These are phyloP conservation scores for Dalbergia cultrata DNA, from an alignment of 306 rosid genomes.

Conservation along the genomic window DNA sequence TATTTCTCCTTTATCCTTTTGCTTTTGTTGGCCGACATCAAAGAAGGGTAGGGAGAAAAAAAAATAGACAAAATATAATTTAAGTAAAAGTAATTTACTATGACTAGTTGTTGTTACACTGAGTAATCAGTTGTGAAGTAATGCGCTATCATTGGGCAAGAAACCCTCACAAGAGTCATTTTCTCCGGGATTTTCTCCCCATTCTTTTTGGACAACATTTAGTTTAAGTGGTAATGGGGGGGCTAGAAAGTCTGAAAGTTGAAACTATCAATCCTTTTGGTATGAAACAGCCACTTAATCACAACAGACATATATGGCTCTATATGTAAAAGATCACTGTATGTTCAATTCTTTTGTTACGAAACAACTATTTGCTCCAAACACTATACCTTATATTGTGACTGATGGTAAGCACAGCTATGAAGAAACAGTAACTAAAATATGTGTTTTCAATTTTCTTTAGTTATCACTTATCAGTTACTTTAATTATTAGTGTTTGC, in stretches of 20 bases:
- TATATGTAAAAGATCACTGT: background rate
- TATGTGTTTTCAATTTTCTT: background rate
- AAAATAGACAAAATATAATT: background rate
- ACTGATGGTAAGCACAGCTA: slow-evolving; percentile 7
- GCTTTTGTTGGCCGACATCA: slow-evolving; percentile 42
- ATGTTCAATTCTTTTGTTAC: slow-evolving; percentile 3
- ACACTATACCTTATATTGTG: background rate
- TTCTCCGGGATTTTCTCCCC: slow-evolving; percentile 1
- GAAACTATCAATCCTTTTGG: background rate
- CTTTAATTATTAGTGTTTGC: slow-evolving; percentile 18
- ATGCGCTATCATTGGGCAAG: slow-evolving; percentile 37
- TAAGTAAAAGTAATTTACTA: slow-evolving; percentile 38
- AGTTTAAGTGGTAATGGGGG: background rate
- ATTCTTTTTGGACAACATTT: slow-evolving; percentile 2
- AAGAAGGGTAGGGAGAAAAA: slow-evolving; percentile 11
- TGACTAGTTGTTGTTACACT: slow-evolving; percentile 24
- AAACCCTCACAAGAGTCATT: slow-evolving; percentile 17
- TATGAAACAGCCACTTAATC: background rate
- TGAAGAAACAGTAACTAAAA: background rate
- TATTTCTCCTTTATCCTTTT: slow-evolving; percentile 30
- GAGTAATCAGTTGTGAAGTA: slow-evolving; percentile 30
- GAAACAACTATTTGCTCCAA: background rate
- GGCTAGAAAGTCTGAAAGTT: background rate
- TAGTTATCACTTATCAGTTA: background rate
- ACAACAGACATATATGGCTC: background rate